Conservation (phyloP, 306 rosid species). For the Castanea mollissima region DNA sequence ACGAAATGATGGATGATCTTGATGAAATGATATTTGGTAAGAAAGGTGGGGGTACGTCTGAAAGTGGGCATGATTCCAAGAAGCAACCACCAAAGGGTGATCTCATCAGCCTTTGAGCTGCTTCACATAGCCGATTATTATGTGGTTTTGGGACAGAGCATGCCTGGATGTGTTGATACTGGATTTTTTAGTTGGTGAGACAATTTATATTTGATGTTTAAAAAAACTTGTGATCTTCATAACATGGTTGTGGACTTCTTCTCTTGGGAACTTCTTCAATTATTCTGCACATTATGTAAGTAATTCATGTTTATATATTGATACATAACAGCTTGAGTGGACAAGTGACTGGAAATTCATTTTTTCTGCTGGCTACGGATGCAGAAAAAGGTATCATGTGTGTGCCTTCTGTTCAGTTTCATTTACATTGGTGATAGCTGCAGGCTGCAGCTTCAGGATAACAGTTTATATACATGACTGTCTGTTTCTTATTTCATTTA, state of each 20-base stretch:
- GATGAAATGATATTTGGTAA: slow-evolving; percentile 98
- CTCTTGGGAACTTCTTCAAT: background rate
- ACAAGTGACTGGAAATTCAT: no score
- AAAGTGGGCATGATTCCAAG: slow-evolving; percentile 57
- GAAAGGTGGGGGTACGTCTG: slow-evolving; percentile 60
- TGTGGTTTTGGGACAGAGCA: slow-evolving; percentile 17
- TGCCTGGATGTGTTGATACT: slow-evolving; percentile 16
- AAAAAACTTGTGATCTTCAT: slow-evolving; percentile 7
- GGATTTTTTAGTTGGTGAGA: slow-evolving; percentile 34
- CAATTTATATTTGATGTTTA: slow-evolving; percentile 3
- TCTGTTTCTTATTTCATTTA: no score
- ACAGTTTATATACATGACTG: no score
- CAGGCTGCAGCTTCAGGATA: no score
- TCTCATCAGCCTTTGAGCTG: slow-evolving; percentile 69
- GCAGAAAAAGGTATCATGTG: no score
- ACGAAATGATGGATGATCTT: slow-evolving; percentile 98
- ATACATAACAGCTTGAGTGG: background rate
- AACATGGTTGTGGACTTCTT: background rate
- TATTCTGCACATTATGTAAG: slow-evolving; percentile 22
- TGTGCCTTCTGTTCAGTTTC: no score
- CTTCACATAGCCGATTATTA: slow-evolving; percentile 11
- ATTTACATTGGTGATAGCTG: no score
- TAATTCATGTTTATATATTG: slow-evolving; percentile 13
- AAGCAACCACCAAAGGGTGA: slow-evolving; percentile 78
- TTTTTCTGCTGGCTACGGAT: no score